phyloP scores from a whole-genome alignment of 768 basidiomycete genomes.

The Suillus spraguei region DNA sequence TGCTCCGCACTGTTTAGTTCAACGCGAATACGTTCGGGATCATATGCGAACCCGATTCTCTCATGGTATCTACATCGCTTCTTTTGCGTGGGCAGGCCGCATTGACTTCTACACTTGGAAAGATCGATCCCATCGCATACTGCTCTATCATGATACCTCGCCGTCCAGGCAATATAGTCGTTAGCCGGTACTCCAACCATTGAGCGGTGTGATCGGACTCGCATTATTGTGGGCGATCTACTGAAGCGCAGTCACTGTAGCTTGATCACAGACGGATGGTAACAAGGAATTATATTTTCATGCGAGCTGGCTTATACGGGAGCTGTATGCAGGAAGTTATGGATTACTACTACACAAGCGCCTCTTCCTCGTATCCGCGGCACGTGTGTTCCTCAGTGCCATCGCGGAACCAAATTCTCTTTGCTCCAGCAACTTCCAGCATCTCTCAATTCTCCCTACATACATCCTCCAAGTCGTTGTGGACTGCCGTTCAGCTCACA shows the following conservation, averaged over 20 bases:
- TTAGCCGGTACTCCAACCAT: slow-evolving; percentile 75
- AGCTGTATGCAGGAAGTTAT: slow-evolving; percentile 69
- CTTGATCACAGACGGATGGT: slow-evolving; percentile 14
- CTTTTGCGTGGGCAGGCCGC: slow-evolving; percentile 7
- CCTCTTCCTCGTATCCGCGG: slow-evolving; percentile 60
- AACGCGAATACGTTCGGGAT: slow-evolving; percentile 40
- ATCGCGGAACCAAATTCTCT: slow-evolving; percentile 55
- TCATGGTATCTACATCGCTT: slow-evolving; percentile 9
- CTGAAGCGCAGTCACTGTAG: neutral
- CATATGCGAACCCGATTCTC: slow-evolving; percentile 31
- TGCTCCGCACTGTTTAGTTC: slow-evolving; percentile 34
- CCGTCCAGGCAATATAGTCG: slow-evolving; percentile 42
- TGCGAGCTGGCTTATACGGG: slow-evolving; percentile 74
- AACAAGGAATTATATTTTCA: slow-evolving; percentile 65
- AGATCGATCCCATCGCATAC: slow-evolving; percentile 35
- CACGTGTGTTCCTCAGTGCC: slow-evolving; percentile 75
- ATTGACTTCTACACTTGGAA: slow-evolving; percentile 14
- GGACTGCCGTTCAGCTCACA: slow-evolving; percentile 84
- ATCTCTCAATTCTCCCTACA: slow-evolving; percentile 15
- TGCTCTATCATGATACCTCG: slow-evolving; percentile 61
- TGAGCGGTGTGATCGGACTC: slow-evolving; percentile 79
- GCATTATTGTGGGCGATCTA: slow-evolving; percentile 52
- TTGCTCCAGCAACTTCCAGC: slow-evolving; percentile 39
- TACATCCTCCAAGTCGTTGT: slow-evolving; percentile 44
- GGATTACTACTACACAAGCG: slow-evolving; percentile 80